Evolutionary conservation across 148 eudicot genomes (phyloP).

Genomic region (Fagopyrum homotropicum): DNA sequence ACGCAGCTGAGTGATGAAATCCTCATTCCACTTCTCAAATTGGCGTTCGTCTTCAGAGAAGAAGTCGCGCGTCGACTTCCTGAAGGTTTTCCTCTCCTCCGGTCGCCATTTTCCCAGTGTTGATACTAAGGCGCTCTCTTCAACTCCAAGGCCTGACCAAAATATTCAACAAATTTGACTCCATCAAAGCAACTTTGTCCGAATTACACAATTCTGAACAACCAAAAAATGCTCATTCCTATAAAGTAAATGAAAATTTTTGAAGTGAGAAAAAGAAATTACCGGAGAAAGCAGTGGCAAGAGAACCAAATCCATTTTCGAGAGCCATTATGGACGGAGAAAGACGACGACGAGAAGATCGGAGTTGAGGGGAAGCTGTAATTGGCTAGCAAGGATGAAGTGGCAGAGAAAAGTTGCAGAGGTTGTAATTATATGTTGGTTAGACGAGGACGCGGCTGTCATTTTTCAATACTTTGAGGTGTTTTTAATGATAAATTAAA

Average conservation of each 20-base stretch:
- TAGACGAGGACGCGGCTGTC: background rate
- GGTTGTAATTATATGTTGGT: background rate
- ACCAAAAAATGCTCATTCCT: background rate
- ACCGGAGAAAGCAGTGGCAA: conserved; percentile 7
- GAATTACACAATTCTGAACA: background rate
- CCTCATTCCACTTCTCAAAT: conserved; percentile 48
- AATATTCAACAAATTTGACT: background rate
- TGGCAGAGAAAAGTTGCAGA: background rate
- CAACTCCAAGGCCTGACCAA: conserved; percentile 60
- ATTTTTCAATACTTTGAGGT: background rate
- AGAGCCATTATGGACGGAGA: background rate
- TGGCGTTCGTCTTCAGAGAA: conserved; percentile 56
- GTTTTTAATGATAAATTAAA: background rate
- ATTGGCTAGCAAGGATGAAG: background rate
- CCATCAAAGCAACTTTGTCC: background rate
- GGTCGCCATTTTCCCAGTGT: conserved; percentile 54
- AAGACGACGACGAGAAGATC: background rate
- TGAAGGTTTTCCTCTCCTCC: conserved; percentile 37
- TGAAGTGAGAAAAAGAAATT: background rate
- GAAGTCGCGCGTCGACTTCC: conserved; percentile 32
- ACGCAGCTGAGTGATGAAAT: conserved; percentile 31
- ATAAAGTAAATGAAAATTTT: background rate
- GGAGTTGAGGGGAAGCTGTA: background rate
- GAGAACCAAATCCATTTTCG: background rate
- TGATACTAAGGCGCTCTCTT: conserved; percentile 51